A percentile compares a stretch with the other conserved stretches of the same genome.
phyloP scores from a whole-genome alignment of 768 basidiomycete species.

The Psilocybe cyanescens region DNA sequence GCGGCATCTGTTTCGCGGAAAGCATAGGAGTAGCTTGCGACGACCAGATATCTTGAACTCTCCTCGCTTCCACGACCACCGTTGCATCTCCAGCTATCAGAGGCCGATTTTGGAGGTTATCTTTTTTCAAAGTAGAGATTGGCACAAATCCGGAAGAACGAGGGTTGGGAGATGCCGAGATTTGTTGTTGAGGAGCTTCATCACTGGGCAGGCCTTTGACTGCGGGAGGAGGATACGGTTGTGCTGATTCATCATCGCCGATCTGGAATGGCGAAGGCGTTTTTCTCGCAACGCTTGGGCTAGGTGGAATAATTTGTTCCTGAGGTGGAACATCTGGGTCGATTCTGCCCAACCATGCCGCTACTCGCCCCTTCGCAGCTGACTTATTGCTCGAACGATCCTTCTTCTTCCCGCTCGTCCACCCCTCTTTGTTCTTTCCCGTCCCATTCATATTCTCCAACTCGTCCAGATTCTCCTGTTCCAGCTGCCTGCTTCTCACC shows the following conservation, averaged over 20 bases:
- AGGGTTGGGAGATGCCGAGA: slow-evolving; percentile 58
- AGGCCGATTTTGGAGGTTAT: slow-evolving; percentile 28
- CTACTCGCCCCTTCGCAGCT: slow-evolving; percentile 70
- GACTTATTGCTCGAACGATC: slow-evolving; percentile 32
- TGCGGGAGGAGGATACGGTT: neutral
- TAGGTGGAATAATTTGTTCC: slow-evolving; percentile 48
- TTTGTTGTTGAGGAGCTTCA: slow-evolving; percentile 16
- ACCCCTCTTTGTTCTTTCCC: slow-evolving; percentile 27
- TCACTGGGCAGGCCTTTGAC: slow-evolving; percentile 7
- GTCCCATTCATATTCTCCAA: slow-evolving; percentile 8
- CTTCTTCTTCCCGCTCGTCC: slow-evolving; percentile 28
- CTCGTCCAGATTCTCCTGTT: slow-evolving; percentile 16
- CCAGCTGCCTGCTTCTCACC: slow-evolving; percentile 20
- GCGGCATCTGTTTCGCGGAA: slow-evolving; percentile 18
- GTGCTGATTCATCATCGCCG: slow-evolving; percentile 15
- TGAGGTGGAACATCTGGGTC: slow-evolving; percentile 60
- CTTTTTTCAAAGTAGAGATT: slow-evolving; percentile 55
- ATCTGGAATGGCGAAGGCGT: slow-evolving; percentile 10
- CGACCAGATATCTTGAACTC: slow-evolving; percentile 44
- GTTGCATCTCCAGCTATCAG: slow-evolving; percentile 25
- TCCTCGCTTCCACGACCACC: slow-evolving; percentile 39
- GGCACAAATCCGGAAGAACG: slow-evolving; percentile 80
- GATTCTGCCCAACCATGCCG: slow-evolving; percentile 76
- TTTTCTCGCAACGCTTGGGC: slow-evolving; percentile 33
- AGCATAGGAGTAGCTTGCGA: slow-evolving; percentile 15